Conservation (phyloP, 495 filamentous ascomycete genomes). For the Aspergillus homomorphus region DNA sequence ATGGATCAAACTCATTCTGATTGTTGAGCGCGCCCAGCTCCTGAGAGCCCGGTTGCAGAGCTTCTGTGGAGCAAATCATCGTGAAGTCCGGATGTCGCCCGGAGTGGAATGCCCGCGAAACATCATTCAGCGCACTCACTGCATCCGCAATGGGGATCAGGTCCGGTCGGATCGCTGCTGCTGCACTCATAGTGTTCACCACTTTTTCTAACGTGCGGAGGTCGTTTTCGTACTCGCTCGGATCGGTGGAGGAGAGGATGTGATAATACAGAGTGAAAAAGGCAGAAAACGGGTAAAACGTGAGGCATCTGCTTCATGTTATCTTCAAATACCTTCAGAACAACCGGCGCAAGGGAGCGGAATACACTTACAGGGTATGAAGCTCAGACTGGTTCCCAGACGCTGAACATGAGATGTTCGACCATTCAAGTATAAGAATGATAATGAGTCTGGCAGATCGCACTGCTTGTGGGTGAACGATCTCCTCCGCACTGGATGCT, state of each 20-base stretch:
- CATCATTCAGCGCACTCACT: constrained; percentile 10
- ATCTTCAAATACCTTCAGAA: not conserved
- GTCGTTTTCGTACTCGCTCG: constrained; percentile 3
- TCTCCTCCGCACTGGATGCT: not conserved
- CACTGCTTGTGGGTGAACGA: constrained; percentile 5
- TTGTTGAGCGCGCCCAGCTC: not conserved
- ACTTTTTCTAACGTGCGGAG: constrained; percentile 2
- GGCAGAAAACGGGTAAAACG: constrained; percentile 13
- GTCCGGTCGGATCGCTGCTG: not conserved
- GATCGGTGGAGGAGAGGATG: not conserved
- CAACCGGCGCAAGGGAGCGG: not conserved
- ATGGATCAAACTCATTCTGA: not conserved
- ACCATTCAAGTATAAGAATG: not conserved
- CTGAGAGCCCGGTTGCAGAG: not conserved
- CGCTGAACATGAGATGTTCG: not conserved
- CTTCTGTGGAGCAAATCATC: not conserved
- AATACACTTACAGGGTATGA: too few relatives aligned
- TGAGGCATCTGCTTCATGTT: not conserved
- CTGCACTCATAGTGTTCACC: not conserved
- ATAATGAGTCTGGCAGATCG: constrained; percentile 4
- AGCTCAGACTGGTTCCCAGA: too few relatives aligned
- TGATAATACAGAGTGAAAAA: constrained; percentile 13
- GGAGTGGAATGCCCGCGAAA: constrained; percentile 2
- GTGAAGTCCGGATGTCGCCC: not conserved
- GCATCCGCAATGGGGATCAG: constrained; percentile 5